phyloP scores from a whole-genome alignment of 73 alveolate species.

The Paramecium octaurelia region DNA sequence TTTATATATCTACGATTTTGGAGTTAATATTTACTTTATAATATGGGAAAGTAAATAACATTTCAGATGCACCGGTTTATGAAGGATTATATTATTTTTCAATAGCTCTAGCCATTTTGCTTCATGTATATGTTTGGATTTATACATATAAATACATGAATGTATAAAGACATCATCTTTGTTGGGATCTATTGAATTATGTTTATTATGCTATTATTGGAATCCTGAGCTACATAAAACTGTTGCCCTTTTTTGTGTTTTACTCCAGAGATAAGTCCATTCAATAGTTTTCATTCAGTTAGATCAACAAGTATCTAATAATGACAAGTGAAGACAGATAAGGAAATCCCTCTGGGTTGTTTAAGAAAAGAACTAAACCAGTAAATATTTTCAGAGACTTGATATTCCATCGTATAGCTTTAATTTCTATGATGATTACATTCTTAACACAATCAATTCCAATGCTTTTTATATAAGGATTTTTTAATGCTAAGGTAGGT shows the following conservation, averaged over 20 bases:
- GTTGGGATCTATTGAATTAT: not conserved
- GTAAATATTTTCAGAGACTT: not conserved
- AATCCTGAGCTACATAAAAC: not conserved
- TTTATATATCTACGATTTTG: not conserved
- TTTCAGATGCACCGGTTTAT: not conserved
- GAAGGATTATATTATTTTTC: not conserved
- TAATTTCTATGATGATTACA: not conserved
- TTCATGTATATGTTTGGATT: not conserved
- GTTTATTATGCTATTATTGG: not conserved
- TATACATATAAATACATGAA: not conserved
- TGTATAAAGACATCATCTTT: not conserved
- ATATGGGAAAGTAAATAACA: not conserved
- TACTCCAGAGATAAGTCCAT: not conserved
- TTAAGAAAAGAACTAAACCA: not conserved
- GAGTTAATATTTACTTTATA: not conserved
- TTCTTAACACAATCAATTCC: not conserved
- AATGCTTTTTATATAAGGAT: not conserved
- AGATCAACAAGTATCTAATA: not conserved
- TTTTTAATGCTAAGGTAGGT: not conserved
- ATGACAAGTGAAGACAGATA: not conserved
- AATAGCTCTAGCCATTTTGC: not conserved
- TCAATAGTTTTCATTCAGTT: not conserved
- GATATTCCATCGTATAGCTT: not conserved
- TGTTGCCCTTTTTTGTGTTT: not conserved
- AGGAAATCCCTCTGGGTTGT: not conserved